Conservation (phyloP, 345 rosid species). For the Gossypioides kirkii region DNA sequence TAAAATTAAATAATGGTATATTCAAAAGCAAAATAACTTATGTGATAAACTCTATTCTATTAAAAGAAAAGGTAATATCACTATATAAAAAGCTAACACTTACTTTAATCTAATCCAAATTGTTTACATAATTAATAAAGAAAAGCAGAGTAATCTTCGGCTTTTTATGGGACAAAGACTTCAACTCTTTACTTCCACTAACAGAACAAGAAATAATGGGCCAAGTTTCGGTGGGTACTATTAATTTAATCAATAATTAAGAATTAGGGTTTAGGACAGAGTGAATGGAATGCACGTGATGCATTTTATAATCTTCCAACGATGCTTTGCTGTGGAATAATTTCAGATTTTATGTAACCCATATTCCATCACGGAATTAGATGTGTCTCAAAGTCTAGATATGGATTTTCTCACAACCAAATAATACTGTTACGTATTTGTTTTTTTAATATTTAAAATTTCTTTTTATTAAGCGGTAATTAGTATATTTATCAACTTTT, state of each 20-base stretch:
- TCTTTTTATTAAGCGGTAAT: no score
- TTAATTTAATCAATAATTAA: neutral
- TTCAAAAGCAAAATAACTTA: no score
- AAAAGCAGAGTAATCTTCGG: neutral
- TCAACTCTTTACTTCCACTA: neutral
- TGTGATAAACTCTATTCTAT: no score
- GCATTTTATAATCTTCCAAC: neutral
- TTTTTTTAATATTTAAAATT: no score
- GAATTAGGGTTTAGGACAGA: neutral
- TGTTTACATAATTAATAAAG: neutral
- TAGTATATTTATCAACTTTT: no score
- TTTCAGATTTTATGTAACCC: neutral
- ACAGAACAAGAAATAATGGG: neutral
- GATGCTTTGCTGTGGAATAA: neutral
- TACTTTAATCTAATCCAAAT: neutral
- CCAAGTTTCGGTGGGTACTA: neutral
- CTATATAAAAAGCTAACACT: neutral
- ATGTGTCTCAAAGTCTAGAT: no score
- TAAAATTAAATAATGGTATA: no score
- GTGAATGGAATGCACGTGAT: neutral
- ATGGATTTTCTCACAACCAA: no score
- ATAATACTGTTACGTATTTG: no score
- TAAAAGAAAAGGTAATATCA: no score
- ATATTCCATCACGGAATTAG: no score
- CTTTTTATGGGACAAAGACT: neutral